Evolutionary conservation across 306 rosid species (phyloP).

Genomic region (Casuarina equisetifolia): DNA sequence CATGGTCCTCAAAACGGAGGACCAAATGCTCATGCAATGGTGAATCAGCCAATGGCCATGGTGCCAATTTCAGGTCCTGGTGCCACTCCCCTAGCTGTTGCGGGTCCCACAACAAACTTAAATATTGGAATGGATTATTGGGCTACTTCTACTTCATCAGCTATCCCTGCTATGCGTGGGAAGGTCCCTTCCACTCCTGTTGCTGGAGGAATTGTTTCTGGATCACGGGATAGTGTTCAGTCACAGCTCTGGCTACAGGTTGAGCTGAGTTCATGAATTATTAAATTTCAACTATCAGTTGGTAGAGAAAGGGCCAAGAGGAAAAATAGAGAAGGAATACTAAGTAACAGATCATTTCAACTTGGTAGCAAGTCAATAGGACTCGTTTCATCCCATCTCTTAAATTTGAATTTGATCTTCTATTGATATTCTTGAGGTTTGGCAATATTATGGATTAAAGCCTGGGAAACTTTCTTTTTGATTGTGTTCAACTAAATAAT

Average conservation of each 20-base stretch:
- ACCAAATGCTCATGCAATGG: slow-evolving; percentile 58
- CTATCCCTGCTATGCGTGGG: slow-evolving; percentile 65
- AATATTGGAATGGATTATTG: slow-evolving; percentile 99
- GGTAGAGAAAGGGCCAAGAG: background rate
- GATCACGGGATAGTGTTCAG: slow-evolving; percentile 84
- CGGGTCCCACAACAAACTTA: slow-evolving; percentile 91
- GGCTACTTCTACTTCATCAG: slow-evolving; percentile 73
- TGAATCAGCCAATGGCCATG: slow-evolving; percentile 66
- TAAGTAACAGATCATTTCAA: background rate
- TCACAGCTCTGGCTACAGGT: slow-evolving; percentile 95
- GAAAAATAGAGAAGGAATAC: background rate
- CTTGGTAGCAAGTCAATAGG: background rate
- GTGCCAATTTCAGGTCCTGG: slow-evolving; percentile 68
- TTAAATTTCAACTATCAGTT: slow-evolving; percentile 13
- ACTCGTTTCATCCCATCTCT: background rate
- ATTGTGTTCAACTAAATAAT: background rate
- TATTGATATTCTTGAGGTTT: background rate
- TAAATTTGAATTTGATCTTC: background rate
- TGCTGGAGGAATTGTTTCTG: slow-evolving; percentile 74
- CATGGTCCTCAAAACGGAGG: slow-evolving; percentile 83
- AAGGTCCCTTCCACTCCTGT: slow-evolving; percentile 80
- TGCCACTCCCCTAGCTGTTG: slow-evolving; percentile 63
- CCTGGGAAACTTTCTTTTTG: background rate
- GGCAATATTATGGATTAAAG: background rate
- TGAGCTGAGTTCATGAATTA: slow-evolving; percentile 15